Conservation (phyloP, 768 basidiomycete species). For the Cystofilobasidium ferigula region DNA sequence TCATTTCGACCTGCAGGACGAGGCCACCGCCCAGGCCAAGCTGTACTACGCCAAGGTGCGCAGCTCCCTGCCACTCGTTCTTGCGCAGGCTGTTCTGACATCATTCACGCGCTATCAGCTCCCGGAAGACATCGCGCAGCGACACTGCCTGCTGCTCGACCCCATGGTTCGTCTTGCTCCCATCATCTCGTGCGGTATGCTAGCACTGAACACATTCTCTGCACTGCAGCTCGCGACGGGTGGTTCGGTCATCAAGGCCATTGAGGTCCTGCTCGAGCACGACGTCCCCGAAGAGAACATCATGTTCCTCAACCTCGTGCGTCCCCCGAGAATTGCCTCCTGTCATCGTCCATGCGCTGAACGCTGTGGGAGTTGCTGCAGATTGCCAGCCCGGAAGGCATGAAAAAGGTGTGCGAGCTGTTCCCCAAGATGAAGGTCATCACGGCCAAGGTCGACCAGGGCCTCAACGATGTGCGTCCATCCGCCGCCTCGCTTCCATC, state of each 20-base stretch:
- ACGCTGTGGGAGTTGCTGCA: constrained; percentile 33
- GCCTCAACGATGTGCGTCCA: constrained; percentile 54
- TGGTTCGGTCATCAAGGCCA: constrained; percentile 93
- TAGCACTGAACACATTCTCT: neutral
- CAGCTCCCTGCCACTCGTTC: neutral
- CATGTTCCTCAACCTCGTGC: constrained; percentile 82
- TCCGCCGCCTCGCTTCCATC: neutral
- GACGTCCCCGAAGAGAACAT: constrained; percentile 91
- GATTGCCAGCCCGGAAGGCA: constrained; percentile 85
- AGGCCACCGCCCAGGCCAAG: constrained; percentile 85
- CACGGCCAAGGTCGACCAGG: constrained; percentile 90
- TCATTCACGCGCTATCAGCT: no score
- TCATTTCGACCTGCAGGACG: constrained; percentile 52
- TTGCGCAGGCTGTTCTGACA: no score
- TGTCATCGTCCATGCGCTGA: neutral
- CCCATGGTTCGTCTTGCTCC: constrained; percentile 73
- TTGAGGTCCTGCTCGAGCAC: constrained; percentile 82
- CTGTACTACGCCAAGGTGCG: constrained; percentile 76
- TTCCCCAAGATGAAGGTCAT: constrained; percentile 76
- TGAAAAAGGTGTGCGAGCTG: constrained; percentile 61
- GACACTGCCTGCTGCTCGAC: constrained; percentile 89
- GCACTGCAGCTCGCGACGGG: constrained; percentile 57
- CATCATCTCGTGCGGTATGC: constrained; percentile 5
- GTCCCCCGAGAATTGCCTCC: constrained; percentile 28
- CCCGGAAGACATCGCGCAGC: constrained; percentile 78